Evolutionary conservation across 495 filamentous ascomycete species (phyloP).

Genomic region (Thermochaetoides thermophila): DNA sequence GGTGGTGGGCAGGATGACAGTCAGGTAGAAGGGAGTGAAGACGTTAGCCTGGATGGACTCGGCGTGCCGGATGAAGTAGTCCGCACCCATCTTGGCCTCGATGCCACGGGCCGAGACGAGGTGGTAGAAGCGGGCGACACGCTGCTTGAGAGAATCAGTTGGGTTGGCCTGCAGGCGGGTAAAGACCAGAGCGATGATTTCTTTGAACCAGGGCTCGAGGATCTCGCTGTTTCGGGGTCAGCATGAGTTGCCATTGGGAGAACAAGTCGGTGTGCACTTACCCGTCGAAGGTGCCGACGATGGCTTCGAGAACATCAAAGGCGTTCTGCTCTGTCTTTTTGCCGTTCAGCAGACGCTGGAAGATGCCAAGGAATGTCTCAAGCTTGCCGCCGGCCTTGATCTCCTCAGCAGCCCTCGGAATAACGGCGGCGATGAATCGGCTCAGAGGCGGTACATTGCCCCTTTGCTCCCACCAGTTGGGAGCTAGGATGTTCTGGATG

Average conservation of each 20-base stretch:
- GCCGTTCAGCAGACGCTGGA: constrained; percentile 65
- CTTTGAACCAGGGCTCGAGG: constrained; percentile 61
- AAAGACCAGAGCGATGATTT: constrained; percentile 69
- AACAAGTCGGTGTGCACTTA: constrained; percentile 25
- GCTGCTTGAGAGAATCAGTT: constrained; percentile 64
- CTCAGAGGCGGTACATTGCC: constrained; percentile 88
- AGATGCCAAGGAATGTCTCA: constrained; percentile 72
- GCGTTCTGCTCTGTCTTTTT: constrained; percentile 67
- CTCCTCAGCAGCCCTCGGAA: constrained; percentile 54
- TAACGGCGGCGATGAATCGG: constrained; percentile 68
- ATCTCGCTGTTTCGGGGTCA: constrained; percentile 32
- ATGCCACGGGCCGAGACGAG: constrained; percentile 63
- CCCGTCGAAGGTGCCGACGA: constrained; percentile 55
- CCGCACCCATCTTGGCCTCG: constrained; percentile 64
- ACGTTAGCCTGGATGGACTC: constrained; percentile 69
- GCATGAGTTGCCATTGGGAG: background rate
- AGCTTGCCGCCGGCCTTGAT: constrained; percentile 59
- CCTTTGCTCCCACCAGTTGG: constrained; percentile 69
- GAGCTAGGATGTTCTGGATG: constrained; percentile 57
- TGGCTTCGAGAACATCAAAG: constrained; percentile 77
- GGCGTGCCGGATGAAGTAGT: constrained; percentile 70
- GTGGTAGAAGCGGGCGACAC: constrained; percentile 86
- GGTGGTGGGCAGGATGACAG: constrained; percentile 74
- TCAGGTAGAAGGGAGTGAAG: constrained; percentile 71
- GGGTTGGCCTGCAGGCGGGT: constrained; percentile 59